Base-by-base conservation (phyloP, 2,329 filamentous ascomycete genomes). In the Epichloe coenophiala region DNA sequence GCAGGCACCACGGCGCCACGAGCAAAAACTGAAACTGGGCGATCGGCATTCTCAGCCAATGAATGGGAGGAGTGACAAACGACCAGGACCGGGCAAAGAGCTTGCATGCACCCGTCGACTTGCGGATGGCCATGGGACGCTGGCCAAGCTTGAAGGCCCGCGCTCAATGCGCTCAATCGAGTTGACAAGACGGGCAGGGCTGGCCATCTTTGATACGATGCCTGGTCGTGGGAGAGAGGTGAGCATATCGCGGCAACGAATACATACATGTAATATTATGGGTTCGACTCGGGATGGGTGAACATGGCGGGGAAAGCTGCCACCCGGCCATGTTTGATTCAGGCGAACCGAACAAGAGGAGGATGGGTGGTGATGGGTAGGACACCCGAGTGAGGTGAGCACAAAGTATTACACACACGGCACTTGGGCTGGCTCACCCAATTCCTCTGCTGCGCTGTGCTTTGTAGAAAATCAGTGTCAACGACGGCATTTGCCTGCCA, bases 1-100 rank as follows among this genome's bases (percentile, higher is more conserved):
- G 48, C 48, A 43, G 40, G 35, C 35, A 27, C 47, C 40, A 19
- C n/a, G n/a, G 47, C 48, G 43, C 48, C 41, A 50, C 43, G 41
- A 46, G 36, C n/a, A 38, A n/a, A n/a, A 31, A 33, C 27, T 47
- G 44, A 47, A 51, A 51, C 49, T n/a, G 43, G 17, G 38, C 23
- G n/a, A 42, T 12, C 15, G 45, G 39, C 11, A n/a, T 8, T 17
- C 15, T 11, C 23, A 27, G 38, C 44, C 49, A 51, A 43, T 51
- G 17, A 51, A 43, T 51, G 17, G 19, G 37, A 19, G 13, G 35
- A 44, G 36, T 6, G 15, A 17, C n/a, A 19, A 39, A n/a, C 36
- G n/a, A 17, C 13, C 39, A 17, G 19, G n/a, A 17, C 13, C 39
- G 39, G 19, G 15, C 39, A 23, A 42, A 42, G 39, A 21, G 39